Evolutionary conservation across 2,329 filamentous ascomycete genomes (phyloP), one percentile per base, ranked within the genome.

Genomic region (Neurospora sp.): DNA sequence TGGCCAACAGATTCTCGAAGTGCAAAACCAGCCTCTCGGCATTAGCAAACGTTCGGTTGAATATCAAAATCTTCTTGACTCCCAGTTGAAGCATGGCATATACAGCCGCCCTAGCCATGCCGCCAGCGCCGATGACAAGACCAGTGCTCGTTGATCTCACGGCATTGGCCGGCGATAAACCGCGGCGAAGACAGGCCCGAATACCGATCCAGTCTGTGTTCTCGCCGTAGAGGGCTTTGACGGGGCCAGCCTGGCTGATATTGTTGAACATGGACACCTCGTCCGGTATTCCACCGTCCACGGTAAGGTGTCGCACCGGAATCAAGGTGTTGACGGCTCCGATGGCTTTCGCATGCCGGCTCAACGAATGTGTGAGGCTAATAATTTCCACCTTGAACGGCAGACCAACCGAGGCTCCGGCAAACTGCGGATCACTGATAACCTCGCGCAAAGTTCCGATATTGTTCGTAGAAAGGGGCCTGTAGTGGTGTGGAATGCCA

Each of bases 121-220:
- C 91, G 6, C 89, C 88, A 1, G 88, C 88, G 37, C 89, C 89
- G 38, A 91, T 84, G 28, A 91, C 83, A 15, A 91, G 80, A 0
- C 85, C 88, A 1, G 82, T 86, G 2, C 83, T 85, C 10, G 79
- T 82, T 0, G 85, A 82, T 3, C 87, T 83, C 0, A 90, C 85
- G 1, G 86, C 87, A 72, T 91, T 91, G 3, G 90, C 89, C 0
- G 91, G 91, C 0, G 91, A 93, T 1, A 93, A 82, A 1, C 91
- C 91, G 39, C 90, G 84, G 6, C 89, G 85, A 57, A 94, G 86
- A 76, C 90, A 93, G 3, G 89, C 90, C 68, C 89, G 83, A 57
- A 94, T 91, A 5, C 91, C 91, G 40, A 93, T 90, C 89, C 91
- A 94, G 77, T 94, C 91, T 0, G 91, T 93, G 71, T 94, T 94